Conservation (phyloP, 1,139 yeast species). For the Hansenula sp. region DNA sequence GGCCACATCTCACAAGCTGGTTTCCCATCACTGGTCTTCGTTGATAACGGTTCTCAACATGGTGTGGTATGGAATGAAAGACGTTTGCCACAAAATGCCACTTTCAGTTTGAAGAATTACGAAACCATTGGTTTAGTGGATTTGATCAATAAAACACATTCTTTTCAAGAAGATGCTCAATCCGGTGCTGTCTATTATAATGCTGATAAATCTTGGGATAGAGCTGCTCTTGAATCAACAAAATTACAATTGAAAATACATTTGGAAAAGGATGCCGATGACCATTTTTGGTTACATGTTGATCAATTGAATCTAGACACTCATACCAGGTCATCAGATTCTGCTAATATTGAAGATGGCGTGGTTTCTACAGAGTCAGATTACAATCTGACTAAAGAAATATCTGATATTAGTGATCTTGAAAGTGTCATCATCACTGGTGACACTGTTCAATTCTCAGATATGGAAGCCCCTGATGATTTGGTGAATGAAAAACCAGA, state of each 20-base stretch:
- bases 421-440: no score
- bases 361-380: no score
- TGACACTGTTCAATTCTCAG: no score
- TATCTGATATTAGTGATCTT: no score
- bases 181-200: neutral
- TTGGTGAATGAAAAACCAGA: neutral
- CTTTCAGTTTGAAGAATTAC: constrained; percentile 1
- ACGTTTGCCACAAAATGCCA: neutral
- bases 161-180: neutral
- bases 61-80: constrained; percentile 8
- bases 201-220: neutral
- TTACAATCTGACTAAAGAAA: no score
- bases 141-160: neutral
- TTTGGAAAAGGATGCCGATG: neutral
- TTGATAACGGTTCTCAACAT: constrained; percentile 8
- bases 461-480: no score
- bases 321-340: no score
- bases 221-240: neutral
- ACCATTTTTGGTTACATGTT: neutral
- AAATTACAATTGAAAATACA: neutral
- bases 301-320: neutral
- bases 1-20: neutral
- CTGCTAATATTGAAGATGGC: no score
- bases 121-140: constrained; percentile 8
- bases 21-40: neutral